Evolutionary conservation across 345 rosid genomes (phyloP).

Genomic region (Lenwebbia sp.): DNA sequence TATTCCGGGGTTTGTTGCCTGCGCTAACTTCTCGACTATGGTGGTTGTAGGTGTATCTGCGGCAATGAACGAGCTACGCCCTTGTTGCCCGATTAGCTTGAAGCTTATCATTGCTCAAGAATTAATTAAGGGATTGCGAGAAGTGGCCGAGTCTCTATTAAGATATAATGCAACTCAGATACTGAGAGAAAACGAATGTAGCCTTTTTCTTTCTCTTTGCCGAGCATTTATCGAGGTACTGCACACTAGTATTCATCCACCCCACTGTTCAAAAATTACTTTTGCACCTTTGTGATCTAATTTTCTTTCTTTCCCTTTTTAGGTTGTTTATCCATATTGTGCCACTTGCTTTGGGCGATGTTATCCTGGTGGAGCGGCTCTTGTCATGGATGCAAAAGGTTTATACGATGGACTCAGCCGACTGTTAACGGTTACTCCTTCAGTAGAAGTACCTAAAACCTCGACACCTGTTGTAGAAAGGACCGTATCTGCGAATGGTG

Average conservation of each 20-base stretch:
- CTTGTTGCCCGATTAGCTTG: slow-evolving; percentile 83
- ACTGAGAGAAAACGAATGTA: slow-evolving; percentile 81
- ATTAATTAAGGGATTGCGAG: slow-evolving; percentile 68
- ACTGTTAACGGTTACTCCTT: slow-evolving; percentile 36
- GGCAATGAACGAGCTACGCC: slow-evolving; percentile 87
- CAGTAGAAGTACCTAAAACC: slow-evolving; percentile 46
- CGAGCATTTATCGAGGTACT: slow-evolving; percentile 78
- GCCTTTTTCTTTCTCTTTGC: slow-evolving; percentile 82
- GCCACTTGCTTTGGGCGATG: slow-evolving; percentile 91
- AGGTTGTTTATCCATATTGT: slow-evolving; percentile 83
- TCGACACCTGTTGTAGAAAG: slow-evolving; percentile 20
- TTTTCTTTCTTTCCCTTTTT: not conserved
- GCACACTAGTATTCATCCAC: not conserved
- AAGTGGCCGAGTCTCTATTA: slow-evolving; percentile 70
- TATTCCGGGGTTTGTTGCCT: not conserved
- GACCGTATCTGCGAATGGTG: slow-evolving; percentile 30
- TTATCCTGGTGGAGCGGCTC: slow-evolving; percentile 70
- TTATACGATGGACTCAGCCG: slow-evolving; percentile 52
- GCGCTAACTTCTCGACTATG: not conserved
- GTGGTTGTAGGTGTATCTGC: slow-evolving; percentile 63
- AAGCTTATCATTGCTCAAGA: slow-evolving; percentile 70
- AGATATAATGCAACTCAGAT: slow-evolving; percentile 83
- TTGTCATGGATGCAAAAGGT: slow-evolving; percentile 68
- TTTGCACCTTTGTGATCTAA: not conserved
- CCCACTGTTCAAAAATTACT: not conserved